phyloP scores from a whole-genome alignment of 148 eudicot genomes.

The Dysphania ambrosioides region DNA sequence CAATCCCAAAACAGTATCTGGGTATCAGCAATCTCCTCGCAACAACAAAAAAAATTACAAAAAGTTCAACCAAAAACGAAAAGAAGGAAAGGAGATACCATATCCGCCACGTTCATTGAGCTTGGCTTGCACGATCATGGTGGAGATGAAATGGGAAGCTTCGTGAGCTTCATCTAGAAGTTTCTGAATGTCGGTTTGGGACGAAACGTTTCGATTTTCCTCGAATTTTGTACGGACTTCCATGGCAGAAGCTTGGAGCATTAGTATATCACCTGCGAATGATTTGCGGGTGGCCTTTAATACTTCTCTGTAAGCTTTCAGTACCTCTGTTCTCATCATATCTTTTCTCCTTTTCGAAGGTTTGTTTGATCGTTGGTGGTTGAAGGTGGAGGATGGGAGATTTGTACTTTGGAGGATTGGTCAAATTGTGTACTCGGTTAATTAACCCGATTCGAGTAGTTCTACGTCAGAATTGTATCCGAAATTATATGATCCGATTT shows the following conservation, averaged over 20 bases:
- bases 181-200: slow-evolving; percentile 49
- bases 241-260: slow-evolving; percentile 71
- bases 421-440: too few relatives aligned
- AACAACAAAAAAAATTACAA: neutral
- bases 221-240: slow-evolving; percentile 81
- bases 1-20: slow-evolving; percentile 7
- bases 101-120: slow-evolving; percentile 73
- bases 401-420: too few relatives aligned
- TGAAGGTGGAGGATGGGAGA: neutral
- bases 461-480: too few relatives aligned
- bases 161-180: slow-evolving; percentile 73
- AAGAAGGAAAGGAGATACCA: slow-evolving; percentile 34
- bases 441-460: too few relatives aligned
- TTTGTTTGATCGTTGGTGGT: neutral
- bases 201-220: slow-evolving; percentile 58
- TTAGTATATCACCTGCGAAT: slow-evolving; percentile 69
- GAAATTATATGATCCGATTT: too few relatives aligned
- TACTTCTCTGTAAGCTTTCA: slow-evolving; percentile 65
- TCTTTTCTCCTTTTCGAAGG: neutral
- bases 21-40: neutral
- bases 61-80: neutral
- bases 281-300: slow-evolving; percentile 74
- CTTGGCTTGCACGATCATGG: slow-evolving; percentile 83
- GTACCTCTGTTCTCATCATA: slow-evolving; percentile 43
- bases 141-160: slow-evolving; percentile 72